These are phyloP conservation scores for Trichoderma sp. DNA, from an alignment of 2,329 filamentous ascomycete species.

Conservation along the genomic window DNA sequence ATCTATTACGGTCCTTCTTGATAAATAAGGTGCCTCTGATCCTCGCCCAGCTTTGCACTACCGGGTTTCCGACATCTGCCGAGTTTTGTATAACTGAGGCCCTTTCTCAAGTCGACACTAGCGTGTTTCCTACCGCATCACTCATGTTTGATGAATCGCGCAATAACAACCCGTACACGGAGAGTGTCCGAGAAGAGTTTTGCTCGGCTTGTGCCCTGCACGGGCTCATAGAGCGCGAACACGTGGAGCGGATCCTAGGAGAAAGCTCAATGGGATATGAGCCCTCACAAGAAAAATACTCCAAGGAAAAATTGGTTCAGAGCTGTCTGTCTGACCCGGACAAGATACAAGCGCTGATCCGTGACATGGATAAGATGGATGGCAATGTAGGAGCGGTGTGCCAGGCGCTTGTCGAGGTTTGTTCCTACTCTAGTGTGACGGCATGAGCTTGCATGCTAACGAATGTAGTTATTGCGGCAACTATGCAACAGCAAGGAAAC, in stretches of 20 bases:
- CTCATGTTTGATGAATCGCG: constrained; percentile 59
- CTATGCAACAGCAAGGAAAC: constrained; percentile 73
- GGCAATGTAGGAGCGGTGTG: constrained; percentile 87
- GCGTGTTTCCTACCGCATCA: constrained; percentile 63
- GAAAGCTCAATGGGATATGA: constrained; percentile 80
- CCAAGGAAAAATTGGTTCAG: constrained; percentile 73
- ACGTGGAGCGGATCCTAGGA: constrained; percentile 75
- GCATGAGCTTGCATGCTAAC: neutral
- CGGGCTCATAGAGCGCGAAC: constrained; percentile 72
- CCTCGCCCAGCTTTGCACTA: constrained; percentile 54
- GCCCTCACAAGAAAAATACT: constrained; percentile 69
- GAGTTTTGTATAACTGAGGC: constrained; percentile 70
- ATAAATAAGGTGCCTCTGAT: constrained; percentile 63
- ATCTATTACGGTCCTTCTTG: constrained; percentile 80
- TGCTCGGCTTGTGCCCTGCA: constrained; percentile 88
- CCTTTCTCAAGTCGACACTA: constrained; percentile 77
- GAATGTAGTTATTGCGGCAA: constrained; percentile 58
- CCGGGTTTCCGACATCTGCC: constrained; percentile 68
- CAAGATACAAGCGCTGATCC: constrained; percentile 70
- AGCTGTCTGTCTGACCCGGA: constrained; percentile 76
- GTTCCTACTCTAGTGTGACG: constrained; percentile 20
- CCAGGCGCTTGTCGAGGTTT: constrained; percentile 69
- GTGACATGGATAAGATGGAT: constrained; percentile 83
- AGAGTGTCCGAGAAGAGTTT: constrained; percentile 67
- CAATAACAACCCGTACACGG: constrained; percentile 56